Evolutionary conservation across 331 rosid species (phyloP).

Genomic region (Spiraea crenata): DNA sequence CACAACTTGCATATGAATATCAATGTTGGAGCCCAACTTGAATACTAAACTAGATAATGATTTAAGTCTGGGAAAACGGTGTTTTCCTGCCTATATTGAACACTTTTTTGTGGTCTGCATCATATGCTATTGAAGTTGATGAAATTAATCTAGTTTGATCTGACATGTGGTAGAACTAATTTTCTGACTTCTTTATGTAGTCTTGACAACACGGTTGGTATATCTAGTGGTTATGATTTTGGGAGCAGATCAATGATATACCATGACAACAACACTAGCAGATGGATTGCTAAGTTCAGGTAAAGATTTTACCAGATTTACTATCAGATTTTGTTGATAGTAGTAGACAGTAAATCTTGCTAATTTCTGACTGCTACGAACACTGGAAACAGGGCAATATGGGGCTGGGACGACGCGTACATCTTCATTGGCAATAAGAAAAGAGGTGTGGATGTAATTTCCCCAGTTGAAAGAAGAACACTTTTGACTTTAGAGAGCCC

Average conservation of each 20-base stretch:
- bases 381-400: slow-evolving; percentile 64
- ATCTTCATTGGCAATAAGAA: slow-evolving; percentile 85
- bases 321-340: not conserved
- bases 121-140: not conserved
- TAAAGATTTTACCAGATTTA: slow-evolving; percentile 28
- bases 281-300: slow-evolving; percentile 87
- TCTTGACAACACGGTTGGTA: slow-evolving; percentile 63
- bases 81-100: too few species aligned
- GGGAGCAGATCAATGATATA: slow-evolving; percentile 37
- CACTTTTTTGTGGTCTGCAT: too few species aligned
- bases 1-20: too few species aligned
- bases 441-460: slow-evolving; percentile 75
- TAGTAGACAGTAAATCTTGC: not conserved
- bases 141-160: not conserved
- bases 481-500: slow-evolving; percentile 59
- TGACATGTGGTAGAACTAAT: slow-evolving; percentile 14
- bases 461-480: slow-evolving; percentile 38
- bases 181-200: slow-evolving; percentile 40
- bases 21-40: too few species aligned
- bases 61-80: too few species aligned
- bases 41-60: too few species aligned
- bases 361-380: not conserved
- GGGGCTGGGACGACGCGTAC: slow-evolving; percentile 88
- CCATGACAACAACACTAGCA: slow-evolving; percentile 67
- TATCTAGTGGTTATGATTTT: slow-evolving; percentile 58